Base-by-base conservation (phyloP, 73 alveolate species). In the Strombidium stylifer region DNA sequence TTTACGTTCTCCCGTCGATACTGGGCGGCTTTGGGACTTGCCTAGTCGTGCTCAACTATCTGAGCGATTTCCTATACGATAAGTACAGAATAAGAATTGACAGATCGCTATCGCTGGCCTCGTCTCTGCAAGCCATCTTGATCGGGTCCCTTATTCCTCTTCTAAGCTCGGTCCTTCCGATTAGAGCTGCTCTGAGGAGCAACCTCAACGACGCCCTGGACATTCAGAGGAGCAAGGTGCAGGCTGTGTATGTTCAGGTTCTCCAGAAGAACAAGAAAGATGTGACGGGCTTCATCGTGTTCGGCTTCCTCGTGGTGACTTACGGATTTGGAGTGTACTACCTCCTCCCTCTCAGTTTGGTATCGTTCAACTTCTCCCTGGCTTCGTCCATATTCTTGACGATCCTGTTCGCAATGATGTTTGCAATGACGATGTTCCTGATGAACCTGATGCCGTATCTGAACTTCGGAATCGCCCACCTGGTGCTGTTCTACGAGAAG, bases 321-420 rank as follows among this genome's bases (percentile, higher is more conserved):
- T 90, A 84, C 73, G 98, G 97, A 0, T 72, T 93, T 19, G 76
- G 93, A 7, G 80, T 93, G 21, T 93, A 93, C 71, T 93, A 90
- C 57, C 88, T 93, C 40, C 56, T 93, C 48, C 98, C 98, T 19
- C 56, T 90, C 46, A 87, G 97, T 15, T 62, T 93, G 64, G 45
- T 93, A 19, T 82, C 96, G 28, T 56, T 82, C 44, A 87, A 93
- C 71, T 65, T 93, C 49, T 86, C 95, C 20, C 62, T 93, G 84
- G 60, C 90, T 15, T 80, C 88, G 32, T 67, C 73, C 19, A 90
- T 93, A 35, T 93, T 93, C 85, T 66, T 93, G 35, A 81, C 82
- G 66, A 90, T 93, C 30, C 76, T 93, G 60, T 73, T 89, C 42
- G 97, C 97, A n/a, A 65, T 93, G 78, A 44, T 93, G 18, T 62